A percentile compares a stretch with the other conserved stretches of the same genome.
phyloP scores from a whole-genome alignment of 768 basidiomycete species.

The Tricholoma sp. region DNA sequence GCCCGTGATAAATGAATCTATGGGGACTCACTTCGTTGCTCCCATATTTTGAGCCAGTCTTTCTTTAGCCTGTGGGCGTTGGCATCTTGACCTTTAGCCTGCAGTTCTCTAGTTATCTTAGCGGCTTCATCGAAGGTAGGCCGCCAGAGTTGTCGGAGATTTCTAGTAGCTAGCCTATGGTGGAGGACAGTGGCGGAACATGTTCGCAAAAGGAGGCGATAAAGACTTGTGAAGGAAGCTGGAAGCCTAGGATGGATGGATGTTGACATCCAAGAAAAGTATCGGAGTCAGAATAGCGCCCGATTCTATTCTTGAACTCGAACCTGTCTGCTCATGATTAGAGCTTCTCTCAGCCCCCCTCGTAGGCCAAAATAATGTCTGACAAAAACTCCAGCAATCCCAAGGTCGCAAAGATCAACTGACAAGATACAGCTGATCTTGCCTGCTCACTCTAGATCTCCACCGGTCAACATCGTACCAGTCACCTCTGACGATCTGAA shows the following conservation, averaged over 20 bases:
- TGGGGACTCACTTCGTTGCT: slow-evolving; percentile 44
- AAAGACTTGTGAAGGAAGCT: slow-evolving; percentile 46
- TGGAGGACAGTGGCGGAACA: slow-evolving; percentile 56
- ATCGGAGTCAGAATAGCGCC: not conserved
- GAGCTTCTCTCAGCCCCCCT: too few relatives aligned
- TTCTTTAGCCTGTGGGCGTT: slow-evolving; percentile 26
- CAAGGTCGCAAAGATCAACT: too few relatives aligned
- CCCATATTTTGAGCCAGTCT: slow-evolving; percentile 48
- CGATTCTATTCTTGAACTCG: not conserved
- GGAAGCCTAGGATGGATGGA: slow-evolving; percentile 18
- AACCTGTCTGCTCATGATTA: too few relatives aligned
- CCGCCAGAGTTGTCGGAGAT: slow-evolving; percentile 45
- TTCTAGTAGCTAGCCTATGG: slow-evolving; percentile 35
- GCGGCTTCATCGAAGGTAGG: slow-evolving; percentile 53
- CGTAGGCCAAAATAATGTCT: too few relatives aligned
- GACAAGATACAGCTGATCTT: too few relatives aligned
- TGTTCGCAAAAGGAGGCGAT: slow-evolving; percentile 55
- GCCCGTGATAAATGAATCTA: slow-evolving; percentile 1
- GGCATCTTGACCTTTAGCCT: slow-evolving; percentile 19
- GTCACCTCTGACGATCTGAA: too few relatives aligned
- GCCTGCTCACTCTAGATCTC: too few relatives aligned
- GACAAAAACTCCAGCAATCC: too few relatives aligned
- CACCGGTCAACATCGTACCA: too few relatives aligned
- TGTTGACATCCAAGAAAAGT: not conserved
- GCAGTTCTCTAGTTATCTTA: slow-evolving; percentile 33